Percentiles rank a stretch among this genome's conserved stretches.
These are phyloP conservation scores for Desmodesmus armatus DNA, from an alignment of 139 green algal species.

Conservation along the genomic window DNA sequence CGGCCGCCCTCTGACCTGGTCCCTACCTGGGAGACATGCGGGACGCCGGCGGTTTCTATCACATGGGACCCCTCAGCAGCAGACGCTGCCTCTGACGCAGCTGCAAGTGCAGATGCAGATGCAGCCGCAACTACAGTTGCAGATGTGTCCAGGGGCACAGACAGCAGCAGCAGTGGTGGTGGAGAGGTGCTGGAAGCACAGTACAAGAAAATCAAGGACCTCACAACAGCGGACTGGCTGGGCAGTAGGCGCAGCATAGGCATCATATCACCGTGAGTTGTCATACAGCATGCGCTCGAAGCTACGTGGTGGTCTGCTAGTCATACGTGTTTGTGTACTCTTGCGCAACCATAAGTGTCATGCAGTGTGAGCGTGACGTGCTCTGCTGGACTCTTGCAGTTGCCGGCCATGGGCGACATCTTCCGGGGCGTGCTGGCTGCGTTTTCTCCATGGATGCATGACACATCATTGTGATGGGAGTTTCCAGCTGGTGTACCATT, in stretches of 20 bases:
- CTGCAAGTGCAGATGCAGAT: neutral
- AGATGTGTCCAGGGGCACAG: neutral
- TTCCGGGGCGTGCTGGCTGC: neutral
- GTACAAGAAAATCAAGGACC: constrained; percentile 14
- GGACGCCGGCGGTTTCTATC: neutral
- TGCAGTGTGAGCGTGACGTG: neutral
- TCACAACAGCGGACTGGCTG: constrained; percentile 17
- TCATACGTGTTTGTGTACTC: neutral
- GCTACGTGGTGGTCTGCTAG: neutral
- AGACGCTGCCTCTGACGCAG: neutral
- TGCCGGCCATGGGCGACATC: neutral
- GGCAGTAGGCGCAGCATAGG: neutral
- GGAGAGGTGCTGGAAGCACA: neutral
- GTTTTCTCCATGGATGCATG: neutral
- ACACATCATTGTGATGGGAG: too few species aligned
- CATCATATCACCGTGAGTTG: constrained; percentile 4
- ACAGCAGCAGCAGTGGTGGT: neutral
- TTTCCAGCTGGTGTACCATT: too few species aligned
- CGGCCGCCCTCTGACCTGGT: neutral
- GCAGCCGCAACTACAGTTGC: neutral
- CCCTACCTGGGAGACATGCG: too few species aligned
- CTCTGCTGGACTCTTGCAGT: neutral
- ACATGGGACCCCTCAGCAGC: neutral
- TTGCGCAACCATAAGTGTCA: neutral
- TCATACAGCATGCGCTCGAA: neutral